These are phyloP conservation scores for Ustilago vetiveriae DNA, from an alignment of 1,284 basidiomycete genomes.

Conservation along the genomic window DNA sequence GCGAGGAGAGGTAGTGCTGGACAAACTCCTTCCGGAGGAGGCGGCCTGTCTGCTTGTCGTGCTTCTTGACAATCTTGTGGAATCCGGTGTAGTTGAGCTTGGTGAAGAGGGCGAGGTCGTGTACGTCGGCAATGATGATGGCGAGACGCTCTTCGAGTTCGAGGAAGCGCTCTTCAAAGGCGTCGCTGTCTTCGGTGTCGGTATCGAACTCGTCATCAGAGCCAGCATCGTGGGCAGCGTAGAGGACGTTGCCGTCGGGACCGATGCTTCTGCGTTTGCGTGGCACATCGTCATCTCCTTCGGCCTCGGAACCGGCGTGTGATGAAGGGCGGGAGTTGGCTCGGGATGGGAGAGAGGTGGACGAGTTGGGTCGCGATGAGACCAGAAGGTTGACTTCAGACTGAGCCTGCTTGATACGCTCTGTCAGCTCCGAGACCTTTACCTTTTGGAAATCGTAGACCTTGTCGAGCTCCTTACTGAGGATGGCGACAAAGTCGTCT, in stretches of 20 bases:
- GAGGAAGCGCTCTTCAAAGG: constrained; percentile 87
- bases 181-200: constrained; percentile 76
- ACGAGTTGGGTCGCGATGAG: constrained; percentile 53
- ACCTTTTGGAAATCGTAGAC: constrained; percentile 92
- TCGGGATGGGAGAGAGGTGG: constrained; percentile 52
- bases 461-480: constrained; percentile 91
- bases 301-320: constrained; percentile 37
- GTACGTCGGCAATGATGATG: constrained; percentile 94
- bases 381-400: constrained; percentile 64
- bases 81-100: constrained; percentile 95
- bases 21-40: constrained; percentile 74
- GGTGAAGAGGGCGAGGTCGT: constrained; percentile 90
- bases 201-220: constrained; percentile 71
- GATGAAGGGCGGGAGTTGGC: constrained; percentile 30
- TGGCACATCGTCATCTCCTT: constrained; percentile 15
- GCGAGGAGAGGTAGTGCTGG: constrained; percentile 89
- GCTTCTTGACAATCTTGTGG: constrained; percentile 98
- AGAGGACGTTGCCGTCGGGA: constrained; percentile 70
- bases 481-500: constrained; percentile 67
- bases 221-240: constrained; percentile 70
- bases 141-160: constrained; percentile 94
- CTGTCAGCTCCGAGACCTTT: constrained; percentile 72
- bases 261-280: constrained; percentile 31
- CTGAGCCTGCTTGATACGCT: constrained; percentile 66
- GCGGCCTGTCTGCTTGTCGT: constrained; percentile 77